Evolutionary conservation across 2,329 filamentous ascomycete species (phyloP).

Genomic region (Achaetomium macrosporum): DNA sequence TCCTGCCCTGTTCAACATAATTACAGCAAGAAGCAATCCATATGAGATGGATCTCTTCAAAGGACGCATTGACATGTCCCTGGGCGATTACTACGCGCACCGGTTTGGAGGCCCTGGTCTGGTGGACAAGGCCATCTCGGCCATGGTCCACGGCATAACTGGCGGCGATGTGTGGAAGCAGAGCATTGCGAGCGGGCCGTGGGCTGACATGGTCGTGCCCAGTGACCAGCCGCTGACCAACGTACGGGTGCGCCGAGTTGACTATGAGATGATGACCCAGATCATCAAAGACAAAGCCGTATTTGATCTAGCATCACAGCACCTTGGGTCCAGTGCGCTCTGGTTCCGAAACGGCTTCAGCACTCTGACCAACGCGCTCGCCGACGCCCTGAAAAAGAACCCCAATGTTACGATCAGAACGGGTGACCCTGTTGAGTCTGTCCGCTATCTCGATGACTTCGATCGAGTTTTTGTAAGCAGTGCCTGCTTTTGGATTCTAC

Average conservation of each 20-base stretch:
- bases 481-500: neutral
- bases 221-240: neutral
- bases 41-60: neutral
- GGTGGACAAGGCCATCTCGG: constrained; percentile 70
- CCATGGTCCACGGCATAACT: constrained; percentile 79
- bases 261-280: constrained; percentile 12
- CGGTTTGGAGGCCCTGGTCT: constrained; percentile 47
- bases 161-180: constrained; percentile 81
- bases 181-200: constrained; percentile 61
- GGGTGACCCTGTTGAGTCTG: constrained; percentile 40
- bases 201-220: constrained; percentile 26
- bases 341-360: constrained; percentile 56
- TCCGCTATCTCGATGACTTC: constrained; percentile 35
- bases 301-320: constrained; percentile 7
- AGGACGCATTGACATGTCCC: constrained; percentile 41
- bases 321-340: constrained; percentile 22
- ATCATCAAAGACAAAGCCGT: constrained; percentile 1
- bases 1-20: neutral
- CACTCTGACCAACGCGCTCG: constrained; percentile 52
- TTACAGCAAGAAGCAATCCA: neutral
- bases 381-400: constrained; percentile 42
- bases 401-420: constrained; percentile 56
- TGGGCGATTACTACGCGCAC: constrained; percentile 60
- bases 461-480: constrained; percentile 39
- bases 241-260: neutral